Evolutionary conservation across 2,329 filamentous ascomycete species (phyloP).

Genomic region (Leptographium lundbergii): DNA sequence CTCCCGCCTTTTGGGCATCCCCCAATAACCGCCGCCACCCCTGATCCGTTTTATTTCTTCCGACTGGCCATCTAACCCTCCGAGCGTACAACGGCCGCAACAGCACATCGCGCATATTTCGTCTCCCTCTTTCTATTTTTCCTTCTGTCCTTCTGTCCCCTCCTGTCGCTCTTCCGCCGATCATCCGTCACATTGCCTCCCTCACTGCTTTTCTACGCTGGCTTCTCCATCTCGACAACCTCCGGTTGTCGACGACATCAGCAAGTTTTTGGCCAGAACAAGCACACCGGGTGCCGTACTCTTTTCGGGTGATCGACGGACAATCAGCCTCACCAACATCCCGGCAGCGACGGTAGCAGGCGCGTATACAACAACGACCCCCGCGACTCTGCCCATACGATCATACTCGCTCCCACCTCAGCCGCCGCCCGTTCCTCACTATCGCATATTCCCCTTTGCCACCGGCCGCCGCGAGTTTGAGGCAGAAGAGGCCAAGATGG

Average conservation of each 20-base stretch:
- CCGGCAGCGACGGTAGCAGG: background rate
- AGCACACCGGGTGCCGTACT: conserved; percentile 26
- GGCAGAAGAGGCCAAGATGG: conserved; percentile 44
- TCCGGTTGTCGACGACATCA: conserved; percentile 7
- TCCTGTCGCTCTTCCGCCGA: background rate
- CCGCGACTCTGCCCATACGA: background rate
- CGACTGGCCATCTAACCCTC: background rate
- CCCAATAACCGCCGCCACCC: background rate
- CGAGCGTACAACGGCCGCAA: background rate
- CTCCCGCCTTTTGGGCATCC: background rate
- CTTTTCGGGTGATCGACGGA: conserved; percentile 21
- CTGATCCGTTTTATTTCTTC: background rate
- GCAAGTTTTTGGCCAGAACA: conserved; percentile 12
- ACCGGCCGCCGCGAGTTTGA: conserved; percentile 6
- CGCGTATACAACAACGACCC: background rate
- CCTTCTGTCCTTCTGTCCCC: background rate
- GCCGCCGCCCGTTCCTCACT: conserved; percentile 18
- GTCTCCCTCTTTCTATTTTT: background rate
- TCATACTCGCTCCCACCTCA: conserved; percentile 16
- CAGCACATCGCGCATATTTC: background rate
- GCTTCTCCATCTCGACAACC: conserved; percentile 11
- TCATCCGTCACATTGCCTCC: background rate
- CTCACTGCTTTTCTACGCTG: conserved; percentile 9
- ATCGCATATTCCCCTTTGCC: conserved; percentile 13
- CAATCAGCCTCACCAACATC: conserved; percentile 14